Base-by-base conservation (phyloP, 805 yeast species). In the Ogataea ramenticola region DNA sequence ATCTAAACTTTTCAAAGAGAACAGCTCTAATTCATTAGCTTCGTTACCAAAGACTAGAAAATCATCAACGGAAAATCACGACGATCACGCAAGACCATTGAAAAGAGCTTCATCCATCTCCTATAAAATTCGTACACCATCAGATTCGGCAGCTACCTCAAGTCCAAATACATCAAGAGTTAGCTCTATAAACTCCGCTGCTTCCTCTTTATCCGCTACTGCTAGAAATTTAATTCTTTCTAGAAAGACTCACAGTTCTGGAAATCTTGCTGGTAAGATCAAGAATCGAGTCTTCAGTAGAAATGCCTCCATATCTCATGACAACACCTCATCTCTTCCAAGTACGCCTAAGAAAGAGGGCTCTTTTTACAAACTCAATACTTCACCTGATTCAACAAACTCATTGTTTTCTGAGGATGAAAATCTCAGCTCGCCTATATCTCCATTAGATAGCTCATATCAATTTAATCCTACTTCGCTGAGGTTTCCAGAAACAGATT, bases 21-120 rank as follows among this genome's bases (percentile, higher is more conserved):
- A 43, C 20, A 16, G 37, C 1, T 12, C 24, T 19, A 38, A 14
- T 29, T 15, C 4, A 4, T 8, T 11, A 29, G 4, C 24, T 22
- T 31, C 27, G 4, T 26, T 33, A 16, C 15, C 20, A 11, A 36
- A 19, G 7, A 31, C 27, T 34, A 39, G 49, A 49, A 47, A 44
- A 44, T 40, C 46, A 45, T 44, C 49, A 19, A 24, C 39, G 10
- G 19, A n/a, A 10, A 37, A 41, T 12, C 44, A 58, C 67, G 61
- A 49, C 35, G 52, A 51, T 4, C 4, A 9, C 4, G 3, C 39
- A 19, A 51, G 63, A 42, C 64, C 63, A 1, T 36, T 60, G 14
- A 60, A 60, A 41, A 46, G 65, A 27, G 55, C 65, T 30, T 49
- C 54, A 31, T 60, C 64, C 12, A 43, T 58, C 17, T 48, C 56